phyloP scores from a whole-genome alignment of 2,329 filamentous ascomycete species.

The Penicillium occitanis region DNA sequence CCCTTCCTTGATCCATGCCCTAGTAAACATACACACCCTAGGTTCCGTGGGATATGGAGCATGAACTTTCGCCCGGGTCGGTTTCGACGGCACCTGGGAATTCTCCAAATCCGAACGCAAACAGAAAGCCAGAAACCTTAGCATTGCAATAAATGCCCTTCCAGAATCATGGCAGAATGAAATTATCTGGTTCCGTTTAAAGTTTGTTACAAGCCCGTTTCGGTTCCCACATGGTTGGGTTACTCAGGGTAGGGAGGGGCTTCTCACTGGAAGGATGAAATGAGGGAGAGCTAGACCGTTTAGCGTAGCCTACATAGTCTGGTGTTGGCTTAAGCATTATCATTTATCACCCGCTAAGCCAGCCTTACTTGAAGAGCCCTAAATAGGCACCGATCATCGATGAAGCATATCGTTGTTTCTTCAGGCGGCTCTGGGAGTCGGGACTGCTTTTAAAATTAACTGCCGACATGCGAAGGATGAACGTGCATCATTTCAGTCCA shows the following conservation, averaged over 20 bases:
- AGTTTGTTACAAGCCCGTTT: slow-evolving; percentile 1
- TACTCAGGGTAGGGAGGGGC: background rate
- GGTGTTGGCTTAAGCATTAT: background rate
- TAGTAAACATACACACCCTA: background rate
- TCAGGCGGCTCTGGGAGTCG: background rate
- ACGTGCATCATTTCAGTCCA: slow-evolving; percentile 1
- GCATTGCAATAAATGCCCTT: background rate
- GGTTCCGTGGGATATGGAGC: background rate
- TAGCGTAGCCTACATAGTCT: background rate
- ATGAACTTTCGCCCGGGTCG: background rate
- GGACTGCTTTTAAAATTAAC: background rate
- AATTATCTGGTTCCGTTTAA: background rate
- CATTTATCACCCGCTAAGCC: background rate
- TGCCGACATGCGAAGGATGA: slow-evolving; percentile 6
- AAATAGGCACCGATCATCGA: background rate
- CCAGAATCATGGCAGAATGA: background rate
- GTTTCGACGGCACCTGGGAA: background rate
- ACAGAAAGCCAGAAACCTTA: background rate
- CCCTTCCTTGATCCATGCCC: slow-evolving; percentile 1
- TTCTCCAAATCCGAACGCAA: background rate
- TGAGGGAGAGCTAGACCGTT: background rate
- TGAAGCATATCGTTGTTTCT: background rate
- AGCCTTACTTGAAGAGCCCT: background rate
- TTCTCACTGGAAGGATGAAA: background rate
- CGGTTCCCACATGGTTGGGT: slow-evolving; percentile 1